Base-by-base conservation (phyloP, 768 basidiomycete species). In the Pleurotus salmoneostramineus region DNA sequence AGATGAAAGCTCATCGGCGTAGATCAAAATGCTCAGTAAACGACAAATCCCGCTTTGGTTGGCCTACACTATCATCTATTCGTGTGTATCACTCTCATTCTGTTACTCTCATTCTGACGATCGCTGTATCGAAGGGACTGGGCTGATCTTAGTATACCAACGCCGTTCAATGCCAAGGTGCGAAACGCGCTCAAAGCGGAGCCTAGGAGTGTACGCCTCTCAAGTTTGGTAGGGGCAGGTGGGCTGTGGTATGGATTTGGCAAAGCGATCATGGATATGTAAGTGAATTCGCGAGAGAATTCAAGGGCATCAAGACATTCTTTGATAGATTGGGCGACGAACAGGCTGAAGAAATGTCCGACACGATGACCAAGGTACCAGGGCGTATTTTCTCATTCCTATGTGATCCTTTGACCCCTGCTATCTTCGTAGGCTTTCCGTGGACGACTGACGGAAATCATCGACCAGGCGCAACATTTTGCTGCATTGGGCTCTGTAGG, bases 201-300 rank as follows among this genome's bases (percentile, higher is more conserved):
- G 56, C 80, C 95, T 7, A 82, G 84, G 17, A 92, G 89, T 62
- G 95, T 98, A 55, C 87, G 84, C 60, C 78, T 98, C 5, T 84
- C 91, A 7, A 81, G 80, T 45, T 83, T 95, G 6, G 93, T 96
- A 6, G 95, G 95, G 6, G 86, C 88, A 8, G 91, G 91, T 2
- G 91, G 93, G 2, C 72, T 85, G 64, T 98, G 95, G 95, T 98
- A 97, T 69, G 89, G 88, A 3, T 95, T 95, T 69, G 95, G 95
- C 11, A 87, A 87, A 68, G 84, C 85, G 61, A 85, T 96, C 59
- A 89, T 88, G 76, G 87, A 88, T 56, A 83, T 96, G 93, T 93
- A 66, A 66, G 64, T 64, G 35, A 11, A 58, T 33, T 50, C 31
- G 44, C 42, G 32, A 43, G 6, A 58, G 54, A 51, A 17, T 36